Evolutionary conservation across 768 basidiomycete genomes (phyloP), one percentile per base, ranked within the genome.

Genomic region (Serendipita indica): DNA sequence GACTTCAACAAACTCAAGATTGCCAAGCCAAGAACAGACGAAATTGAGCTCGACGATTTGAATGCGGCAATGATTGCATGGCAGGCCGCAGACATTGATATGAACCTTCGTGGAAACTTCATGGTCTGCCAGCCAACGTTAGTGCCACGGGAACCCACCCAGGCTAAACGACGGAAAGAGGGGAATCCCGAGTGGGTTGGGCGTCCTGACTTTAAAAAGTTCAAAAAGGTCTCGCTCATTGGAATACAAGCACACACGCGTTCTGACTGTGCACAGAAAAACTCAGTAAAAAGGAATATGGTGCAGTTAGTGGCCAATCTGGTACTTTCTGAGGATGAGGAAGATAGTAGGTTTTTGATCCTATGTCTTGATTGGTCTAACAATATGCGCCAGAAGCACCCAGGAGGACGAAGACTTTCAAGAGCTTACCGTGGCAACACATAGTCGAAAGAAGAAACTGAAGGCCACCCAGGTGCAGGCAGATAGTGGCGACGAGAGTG

Each of bases 1-100:
- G 86, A 89, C 60, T 89, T 89, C 65, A 86, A 87, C 66, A 79
- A 82, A 41, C 71, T 89, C 59, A 80, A 78, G 63, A 84, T 89
- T 43, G 76, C 81, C 3, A 83, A 79, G 64, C 82, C 84, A 2
- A 79, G 79, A 54, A 62, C 81, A 56, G 71, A 37, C 41, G 57
- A 39, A 18, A 28, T 39, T 3, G 37, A 39, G 16, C 32, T 33
- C n/a, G 18, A 25, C 7, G 20, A 32, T 20, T 37, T 56, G 20
- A 34, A 70, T 58, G 69, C 65, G 2, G 74, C 75, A 27, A 76
- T 79, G 18, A 71, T 70, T 32, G 77, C 77, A 43, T 69, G 76
- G 39, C 74, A 77, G 45, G 84, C 82, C 82, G 74, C 72, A 2
- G 67, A 82, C 12, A 65, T 86, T 60, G 78, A 83, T 54, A 69